Percentiles rank a stretch among this genome's conserved stretches.
Conservation (phyloP, 208 protist genomes). For the Leishmania turanica region DNA sequence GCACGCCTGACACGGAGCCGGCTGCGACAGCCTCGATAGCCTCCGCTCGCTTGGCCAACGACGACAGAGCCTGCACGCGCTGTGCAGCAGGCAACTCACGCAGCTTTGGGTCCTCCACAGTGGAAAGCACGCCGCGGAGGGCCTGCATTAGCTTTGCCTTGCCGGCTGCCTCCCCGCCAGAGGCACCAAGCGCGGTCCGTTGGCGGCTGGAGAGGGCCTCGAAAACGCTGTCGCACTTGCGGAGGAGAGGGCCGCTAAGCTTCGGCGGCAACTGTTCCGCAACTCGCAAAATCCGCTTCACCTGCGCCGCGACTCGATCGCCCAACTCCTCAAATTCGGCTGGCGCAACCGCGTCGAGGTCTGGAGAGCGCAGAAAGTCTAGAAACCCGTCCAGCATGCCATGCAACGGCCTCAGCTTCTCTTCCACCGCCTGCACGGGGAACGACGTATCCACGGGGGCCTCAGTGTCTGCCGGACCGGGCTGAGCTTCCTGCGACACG, state of each 20-base stretch:
- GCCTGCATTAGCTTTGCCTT: conserved; percentile 18
- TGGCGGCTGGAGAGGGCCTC: conserved; percentile 7
- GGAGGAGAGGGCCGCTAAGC: conserved; percentile 35
- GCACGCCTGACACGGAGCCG: background rate
- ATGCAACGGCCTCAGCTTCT: conserved; percentile 44
- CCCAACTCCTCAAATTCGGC: conserved; percentile 38
- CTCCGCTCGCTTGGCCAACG: conserved; percentile 10
- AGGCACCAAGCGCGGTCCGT: background rate
- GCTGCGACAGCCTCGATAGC: conserved; percentile 15
- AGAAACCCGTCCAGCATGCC: conserved; percentile 71
- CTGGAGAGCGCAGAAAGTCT: conserved; percentile 44
- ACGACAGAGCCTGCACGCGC: conserved; percentile 11
- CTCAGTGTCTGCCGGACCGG: background rate
- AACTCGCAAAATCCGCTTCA: conserved; percentile 45
- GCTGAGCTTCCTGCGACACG: background rate
- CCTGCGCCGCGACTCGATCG: conserved; percentile 41
- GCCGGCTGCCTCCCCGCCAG: background rate
- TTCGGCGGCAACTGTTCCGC: conserved; percentile 42
- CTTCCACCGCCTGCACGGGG: conserved; percentile 3
- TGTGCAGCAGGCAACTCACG: conserved; percentile 19
- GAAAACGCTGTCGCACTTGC: conserved; percentile 56
- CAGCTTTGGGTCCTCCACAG: conserved; percentile 20
- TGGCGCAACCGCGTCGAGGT: conserved; percentile 21
- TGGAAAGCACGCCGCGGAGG: conserved; percentile 12
- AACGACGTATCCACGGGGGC: background rate